Base-by-base conservation (phyloP, 1,284 basidiomycete species). In the Mycosarcoma mackinlayi region DNA sequence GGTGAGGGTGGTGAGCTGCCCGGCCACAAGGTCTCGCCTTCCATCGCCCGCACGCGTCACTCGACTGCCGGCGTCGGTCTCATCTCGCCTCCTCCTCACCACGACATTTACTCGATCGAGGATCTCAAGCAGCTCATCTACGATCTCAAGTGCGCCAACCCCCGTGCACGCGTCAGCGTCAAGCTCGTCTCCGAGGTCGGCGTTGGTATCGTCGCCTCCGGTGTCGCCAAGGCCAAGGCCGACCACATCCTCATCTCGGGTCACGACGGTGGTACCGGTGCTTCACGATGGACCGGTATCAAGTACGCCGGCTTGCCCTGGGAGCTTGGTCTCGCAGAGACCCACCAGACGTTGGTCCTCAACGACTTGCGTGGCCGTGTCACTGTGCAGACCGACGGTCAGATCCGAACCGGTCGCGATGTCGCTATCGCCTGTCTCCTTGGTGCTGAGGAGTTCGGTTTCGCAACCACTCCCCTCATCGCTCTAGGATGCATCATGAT, bases 21-120 rank as follows among this genome's bases (percentile, higher is more conserved):
- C 11, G 78, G 78, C 37, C 77, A 80, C 77, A 79, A 80, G 70
- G 78, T 80, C 28, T 80, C 78, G 48, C 66, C 73, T 38, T 80
- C 78, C 34, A 80, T 80, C 45, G 77, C 78, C 41, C 73, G 77
- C 35, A 80, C 78, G 25, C 78, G 77, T 63, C 77, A 80, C 69
- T 75, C 73, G 42, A 79, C 78, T 41, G 68, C 78, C 35, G 78
- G 78, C 51, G 77, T 79, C 53, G 78, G 78, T 60, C 76, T 80
- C 34, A 79, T 79, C 58, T 71, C 65, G 27, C 77, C 77, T 16
- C 78, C 78, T 42, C 78, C 78, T 39, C 78, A 79, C 57, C 78
- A 79, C 69, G 77, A 80, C 72, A 79, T 79, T 50, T 80, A 78
- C 76, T 78, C 77, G 58, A 80, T 80, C 48, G 78, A 80, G 69